These are phyloP conservation scores for Monilinia fructigena DNA, from an alignment of 2,329 filamentous ascomycete genomes.

Conservation along the genomic window DNA sequence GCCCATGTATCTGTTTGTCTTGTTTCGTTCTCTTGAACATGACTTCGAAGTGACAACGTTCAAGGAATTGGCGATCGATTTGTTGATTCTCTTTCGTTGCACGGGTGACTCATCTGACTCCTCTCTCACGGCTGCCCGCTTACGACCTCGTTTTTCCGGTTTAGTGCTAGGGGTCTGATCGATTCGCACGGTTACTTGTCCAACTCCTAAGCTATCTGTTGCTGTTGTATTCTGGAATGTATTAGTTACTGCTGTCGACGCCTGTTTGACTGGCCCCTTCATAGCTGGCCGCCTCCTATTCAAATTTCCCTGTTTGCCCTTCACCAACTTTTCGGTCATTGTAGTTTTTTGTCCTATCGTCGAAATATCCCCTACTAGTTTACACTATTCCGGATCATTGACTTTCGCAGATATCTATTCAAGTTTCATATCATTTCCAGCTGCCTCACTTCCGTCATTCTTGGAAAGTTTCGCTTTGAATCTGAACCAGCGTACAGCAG, in stretches of 20 bases:
- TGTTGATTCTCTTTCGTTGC: not conserved
- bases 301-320: not conserved
- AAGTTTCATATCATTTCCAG: not conserved
- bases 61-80: not conserved
- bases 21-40: not conserved
- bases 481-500: not conserved
- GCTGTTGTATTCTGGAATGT: not conserved
- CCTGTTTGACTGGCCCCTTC: not conserved
- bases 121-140: not conserved
- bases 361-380: too few species aligned
- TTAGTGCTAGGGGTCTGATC: not conserved
- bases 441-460: not conserved
- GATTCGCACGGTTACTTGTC: not conserved
- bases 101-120: not conserved
- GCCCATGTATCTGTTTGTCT: not conserved
- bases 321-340: not conserved
- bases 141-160: not conserved
- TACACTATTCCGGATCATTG: not conserved
- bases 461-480: not conserved
- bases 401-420: not conserved
- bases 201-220: too few species aligned
- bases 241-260: not conserved
- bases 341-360: not conserved
- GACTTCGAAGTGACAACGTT: conserved; percentile 5
- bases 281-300: not conserved